Conservation (phyloP, 345 rosid genomes). For the Lagerstroemia speciosa region DNA sequence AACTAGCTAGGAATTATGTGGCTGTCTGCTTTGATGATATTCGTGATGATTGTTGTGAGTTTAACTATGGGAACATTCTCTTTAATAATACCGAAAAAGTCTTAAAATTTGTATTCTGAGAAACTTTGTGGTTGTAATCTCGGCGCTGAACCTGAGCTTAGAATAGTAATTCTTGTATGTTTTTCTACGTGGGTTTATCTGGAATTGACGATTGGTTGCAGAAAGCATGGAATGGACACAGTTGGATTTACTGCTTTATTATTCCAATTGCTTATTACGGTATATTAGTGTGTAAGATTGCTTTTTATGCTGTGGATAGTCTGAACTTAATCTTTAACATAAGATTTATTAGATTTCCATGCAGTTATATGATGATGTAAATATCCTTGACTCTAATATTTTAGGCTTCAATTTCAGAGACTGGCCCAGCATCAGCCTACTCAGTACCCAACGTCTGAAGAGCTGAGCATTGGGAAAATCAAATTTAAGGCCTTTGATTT, state of each 20-base stretch:
- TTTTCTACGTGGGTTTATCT: neutral
- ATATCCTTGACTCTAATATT: neutral
- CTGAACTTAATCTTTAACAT: neutral
- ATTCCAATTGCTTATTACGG: neutral
- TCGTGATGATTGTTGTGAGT: neutral
- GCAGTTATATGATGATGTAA: neutral
- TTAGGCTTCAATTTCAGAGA: constrained; percentile 14
- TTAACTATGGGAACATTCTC: neutral
- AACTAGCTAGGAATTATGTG: neutral
- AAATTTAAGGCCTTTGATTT: constrained; percentile 45
- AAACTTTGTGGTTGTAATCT: neutral
- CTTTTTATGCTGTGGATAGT: neutral
- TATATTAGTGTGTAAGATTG: neutral
- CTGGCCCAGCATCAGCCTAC: constrained; percentile 41
- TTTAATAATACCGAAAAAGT: neutral
- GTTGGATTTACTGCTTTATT: too few species aligned
- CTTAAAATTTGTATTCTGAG: neutral
- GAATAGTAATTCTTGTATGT: neutral
- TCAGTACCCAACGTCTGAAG: constrained; percentile 39
- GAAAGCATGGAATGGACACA: neutral
- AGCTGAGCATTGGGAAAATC: constrained; percentile 37
- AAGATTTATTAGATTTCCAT: neutral
- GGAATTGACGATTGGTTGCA: neutral
- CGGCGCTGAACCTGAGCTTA: neutral
- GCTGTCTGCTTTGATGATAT: neutral